Percentiles rank a stretch among this genome's conserved stretches.
These are phyloP conservation scores for Amphichorda felina DNA, from an alignment of 2,329 filamentous ascomycete species.

Conservation along the genomic window DNA sequence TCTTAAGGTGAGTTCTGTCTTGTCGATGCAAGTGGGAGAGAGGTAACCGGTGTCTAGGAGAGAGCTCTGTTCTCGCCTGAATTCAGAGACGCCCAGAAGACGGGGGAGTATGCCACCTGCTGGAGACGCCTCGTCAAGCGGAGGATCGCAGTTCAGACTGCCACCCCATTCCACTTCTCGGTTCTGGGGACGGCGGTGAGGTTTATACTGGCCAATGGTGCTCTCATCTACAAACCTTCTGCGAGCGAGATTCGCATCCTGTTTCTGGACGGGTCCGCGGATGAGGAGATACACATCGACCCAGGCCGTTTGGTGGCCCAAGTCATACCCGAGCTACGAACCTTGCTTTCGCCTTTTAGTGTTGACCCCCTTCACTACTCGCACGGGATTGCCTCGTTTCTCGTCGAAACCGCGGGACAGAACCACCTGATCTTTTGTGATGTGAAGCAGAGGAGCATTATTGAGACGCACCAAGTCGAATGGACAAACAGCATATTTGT, in stretches of 20 bases:
- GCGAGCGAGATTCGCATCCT: neutral
- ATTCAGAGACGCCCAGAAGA: slow-evolving; percentile 8
- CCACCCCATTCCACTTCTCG: neutral
- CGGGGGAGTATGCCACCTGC: slow-evolving; percentile 9
- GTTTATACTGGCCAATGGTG: neutral
- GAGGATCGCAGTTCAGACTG: neutral
- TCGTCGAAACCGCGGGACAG: neutral
- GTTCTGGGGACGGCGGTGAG: neutral
- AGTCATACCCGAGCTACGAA: neutral
- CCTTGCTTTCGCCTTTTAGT: neutral
- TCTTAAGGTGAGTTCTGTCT: slow-evolving; percentile 36
- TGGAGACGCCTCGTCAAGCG: slow-evolving; percentile 3
- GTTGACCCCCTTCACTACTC: slow-evolving; percentile 3
- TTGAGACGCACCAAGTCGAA: neutral
- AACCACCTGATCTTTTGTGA: neutral
- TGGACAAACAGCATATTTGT: slow-evolving; percentile 1
- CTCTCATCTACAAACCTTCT: neutral
- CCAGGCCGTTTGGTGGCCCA: neutral
- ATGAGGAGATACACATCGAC: neutral
- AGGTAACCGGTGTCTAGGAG: slow-evolving; percentile 4
- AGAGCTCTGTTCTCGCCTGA: slow-evolving; percentile 11
- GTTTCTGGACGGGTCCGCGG: neutral
- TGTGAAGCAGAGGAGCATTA: neutral
- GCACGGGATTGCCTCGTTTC: slow-evolving; percentile 2
- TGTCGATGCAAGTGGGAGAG: too few species aligned